These are phyloP conservation scores for Saccharomycopsis fermentans DNA, from an alignment of 805 yeast species.

Conservation along the genomic window DNA sequence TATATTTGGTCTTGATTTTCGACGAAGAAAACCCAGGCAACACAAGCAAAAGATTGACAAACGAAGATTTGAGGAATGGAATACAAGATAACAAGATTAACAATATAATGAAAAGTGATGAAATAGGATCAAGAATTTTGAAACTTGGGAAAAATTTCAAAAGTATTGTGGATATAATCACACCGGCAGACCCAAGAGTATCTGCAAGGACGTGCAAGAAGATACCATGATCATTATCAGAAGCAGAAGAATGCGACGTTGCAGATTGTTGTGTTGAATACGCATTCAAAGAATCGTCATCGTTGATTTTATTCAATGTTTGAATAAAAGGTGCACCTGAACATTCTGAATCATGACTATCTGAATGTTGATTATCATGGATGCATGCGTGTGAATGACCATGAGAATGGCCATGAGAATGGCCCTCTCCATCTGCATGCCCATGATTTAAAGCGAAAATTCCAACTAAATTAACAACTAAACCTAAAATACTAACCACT, in stretches of 20 bases:
- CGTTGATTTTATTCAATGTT: constrained; percentile 5
- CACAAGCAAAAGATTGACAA: constrained; percentile 58
- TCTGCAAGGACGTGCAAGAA: constrained; percentile 92
- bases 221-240: constrained; percentile 58
- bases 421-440: constrained; percentile 40
- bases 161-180: constrained; percentile 77
- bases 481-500: constrained; percentile 75
- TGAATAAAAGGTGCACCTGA: constrained; percentile 17
- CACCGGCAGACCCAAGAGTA: constrained; percentile 94
- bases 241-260: neutral
- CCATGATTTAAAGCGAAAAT: constrained; percentile 91
- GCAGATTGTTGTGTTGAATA: neutral
- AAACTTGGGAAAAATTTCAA: constrained; percentile 57
- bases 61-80: constrained; percentile 76
- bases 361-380: constrained; percentile 19
- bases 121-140: constrained; percentile 85
- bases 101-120: constrained; percentile 77
- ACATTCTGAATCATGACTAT: constrained; percentile 13
- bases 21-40: constrained; percentile 32
- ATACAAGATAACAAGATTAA: constrained; percentile 73
- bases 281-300: neutral
- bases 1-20: constrained; percentile 39
- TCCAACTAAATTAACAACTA: constrained; percentile 84
- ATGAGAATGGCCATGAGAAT: constrained; percentile 26
- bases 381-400: constrained; percentile 21